Percentiles rank a stretch among this genome's conserved stretches.
These are phyloP conservation scores for Rhodamnia argentea DNA, from an alignment of 345 rosid species.

Conservation along the genomic window DNA sequence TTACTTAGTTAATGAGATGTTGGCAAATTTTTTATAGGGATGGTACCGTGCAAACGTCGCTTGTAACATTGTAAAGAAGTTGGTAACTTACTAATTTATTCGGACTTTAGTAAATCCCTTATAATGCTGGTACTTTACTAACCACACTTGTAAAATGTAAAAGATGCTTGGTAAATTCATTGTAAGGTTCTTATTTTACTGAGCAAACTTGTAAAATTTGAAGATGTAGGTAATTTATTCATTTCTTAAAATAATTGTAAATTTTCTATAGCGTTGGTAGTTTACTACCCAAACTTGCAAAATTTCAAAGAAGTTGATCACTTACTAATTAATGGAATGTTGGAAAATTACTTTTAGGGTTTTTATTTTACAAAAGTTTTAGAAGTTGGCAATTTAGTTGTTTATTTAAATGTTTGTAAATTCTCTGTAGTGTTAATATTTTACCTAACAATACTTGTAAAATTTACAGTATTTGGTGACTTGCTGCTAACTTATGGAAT, in stretches of 20 bases:
- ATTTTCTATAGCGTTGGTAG: neutral
- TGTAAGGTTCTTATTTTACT: neutral
- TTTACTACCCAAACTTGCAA: too few species aligned
- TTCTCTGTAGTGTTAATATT: too few species aligned
- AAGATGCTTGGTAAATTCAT: neutral
- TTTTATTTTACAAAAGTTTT: neutral
- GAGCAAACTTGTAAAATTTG: neutral
- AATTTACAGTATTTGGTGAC: too few species aligned
- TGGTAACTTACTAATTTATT: neutral
- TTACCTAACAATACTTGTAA: too few species aligned
- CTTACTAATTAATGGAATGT: neutral
- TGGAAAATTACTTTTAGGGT: neutral
- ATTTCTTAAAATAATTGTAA: neutral
- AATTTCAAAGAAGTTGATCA: neutral
- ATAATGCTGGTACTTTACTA: too few species aligned
- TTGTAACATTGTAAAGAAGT: neutral
- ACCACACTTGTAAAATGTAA: neutral
- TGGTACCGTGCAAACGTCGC: neutral
- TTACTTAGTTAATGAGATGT: neutral
- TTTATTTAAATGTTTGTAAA: neutral
- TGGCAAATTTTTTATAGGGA: neutral
- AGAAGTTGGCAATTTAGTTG: neutral
- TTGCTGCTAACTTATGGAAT: too few species aligned
- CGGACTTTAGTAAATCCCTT: neutral
- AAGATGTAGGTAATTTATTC: neutral